These are phyloP conservation scores for Coffea humblotiana DNA, from an alignment of 305 asterid genomes.

Conservation along the genomic window DNA sequence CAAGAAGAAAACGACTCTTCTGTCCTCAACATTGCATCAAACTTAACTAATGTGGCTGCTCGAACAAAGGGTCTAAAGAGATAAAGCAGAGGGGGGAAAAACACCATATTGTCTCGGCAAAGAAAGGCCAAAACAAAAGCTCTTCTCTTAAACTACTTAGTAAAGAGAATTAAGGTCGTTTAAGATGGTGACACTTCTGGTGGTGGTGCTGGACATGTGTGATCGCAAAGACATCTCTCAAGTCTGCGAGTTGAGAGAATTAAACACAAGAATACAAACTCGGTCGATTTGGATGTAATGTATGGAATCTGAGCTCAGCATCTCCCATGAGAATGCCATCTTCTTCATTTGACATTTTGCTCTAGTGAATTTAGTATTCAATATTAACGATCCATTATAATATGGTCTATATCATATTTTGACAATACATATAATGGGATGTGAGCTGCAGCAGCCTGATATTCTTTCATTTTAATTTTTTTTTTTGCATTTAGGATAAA, in stretches of 20 bases:
- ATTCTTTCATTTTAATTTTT: neutral
- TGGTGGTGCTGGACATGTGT: conserved; percentile 15
- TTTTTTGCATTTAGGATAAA: too few relatives aligned
- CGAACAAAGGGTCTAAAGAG: neutral
- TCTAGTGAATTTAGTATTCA: neutral
- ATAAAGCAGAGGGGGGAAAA: neutral
- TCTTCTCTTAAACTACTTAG: conserved; percentile 15
- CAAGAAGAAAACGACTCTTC: conserved; percentile 38
- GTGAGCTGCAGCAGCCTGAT: neutral
- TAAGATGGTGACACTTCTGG: conserved; percentile 35
- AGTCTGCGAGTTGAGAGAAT: conserved; percentile 23
- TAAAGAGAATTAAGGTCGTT: conserved; percentile 40
- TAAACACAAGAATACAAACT: neutral
- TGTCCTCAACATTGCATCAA: conserved; percentile 9
- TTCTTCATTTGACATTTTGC: conserved; percentile 8
- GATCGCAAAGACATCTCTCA: conserved; percentile 22
- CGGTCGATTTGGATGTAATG: conserved; percentile 4
- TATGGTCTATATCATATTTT: neutral
- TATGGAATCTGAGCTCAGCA: conserved; percentile 4
- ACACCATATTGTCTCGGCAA: neutral
- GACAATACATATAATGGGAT: neutral
- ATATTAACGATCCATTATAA: too few relatives aligned
- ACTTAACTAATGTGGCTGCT: conserved; percentile 1
- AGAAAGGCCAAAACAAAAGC: conserved; percentile 14
- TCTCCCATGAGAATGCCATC: conserved; percentile 12